Conservation (phyloP, 2,329 filamentous ascomycete genomes). For the Kalmusia sp. region DNA sequence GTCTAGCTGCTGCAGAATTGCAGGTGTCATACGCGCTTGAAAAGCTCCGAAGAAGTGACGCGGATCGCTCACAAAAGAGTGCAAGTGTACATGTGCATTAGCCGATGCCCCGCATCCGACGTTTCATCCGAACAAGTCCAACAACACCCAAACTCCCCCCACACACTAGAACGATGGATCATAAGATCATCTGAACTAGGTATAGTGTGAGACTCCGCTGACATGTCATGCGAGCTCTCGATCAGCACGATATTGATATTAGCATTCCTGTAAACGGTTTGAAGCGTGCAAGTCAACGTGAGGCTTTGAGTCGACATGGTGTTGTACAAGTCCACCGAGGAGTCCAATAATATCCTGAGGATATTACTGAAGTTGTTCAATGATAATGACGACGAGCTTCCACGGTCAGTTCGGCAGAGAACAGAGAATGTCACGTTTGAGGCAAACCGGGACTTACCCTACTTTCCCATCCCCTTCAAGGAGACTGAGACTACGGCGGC, state of each 20-base stretch:
- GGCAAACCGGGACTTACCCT: conserved; percentile 25
- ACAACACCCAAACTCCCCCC: background rate
- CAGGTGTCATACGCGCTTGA: no score
- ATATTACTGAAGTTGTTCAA: background rate
- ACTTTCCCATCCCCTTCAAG: conserved; percentile 56
- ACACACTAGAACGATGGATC: background rate
- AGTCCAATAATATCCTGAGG: background rate
- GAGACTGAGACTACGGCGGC: conserved; percentile 61
- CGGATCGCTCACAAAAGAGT: background rate
- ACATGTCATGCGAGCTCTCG: background rate
- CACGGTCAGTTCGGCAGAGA: background rate
- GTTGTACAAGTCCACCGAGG: conserved; percentile 1
- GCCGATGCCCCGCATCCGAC: conserved; percentile 20
- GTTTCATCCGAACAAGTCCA: background rate
- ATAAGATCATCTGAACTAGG: background rate
- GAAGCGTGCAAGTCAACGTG: background rate
- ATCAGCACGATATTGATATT: background rate
- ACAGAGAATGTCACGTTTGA: background rate
- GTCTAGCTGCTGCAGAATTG: no score
- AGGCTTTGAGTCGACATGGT: background rate
- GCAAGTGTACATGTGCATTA: background rate
- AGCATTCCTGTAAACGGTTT: background rate
- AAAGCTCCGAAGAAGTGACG: no score
- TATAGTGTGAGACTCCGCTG: background rate
- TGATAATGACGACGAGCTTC: conserved; percentile 1